Evolutionary conservation across 495 filamentous ascomycete species (phyloP).

Genomic region (Penicilliopsis zonata): DNA sequence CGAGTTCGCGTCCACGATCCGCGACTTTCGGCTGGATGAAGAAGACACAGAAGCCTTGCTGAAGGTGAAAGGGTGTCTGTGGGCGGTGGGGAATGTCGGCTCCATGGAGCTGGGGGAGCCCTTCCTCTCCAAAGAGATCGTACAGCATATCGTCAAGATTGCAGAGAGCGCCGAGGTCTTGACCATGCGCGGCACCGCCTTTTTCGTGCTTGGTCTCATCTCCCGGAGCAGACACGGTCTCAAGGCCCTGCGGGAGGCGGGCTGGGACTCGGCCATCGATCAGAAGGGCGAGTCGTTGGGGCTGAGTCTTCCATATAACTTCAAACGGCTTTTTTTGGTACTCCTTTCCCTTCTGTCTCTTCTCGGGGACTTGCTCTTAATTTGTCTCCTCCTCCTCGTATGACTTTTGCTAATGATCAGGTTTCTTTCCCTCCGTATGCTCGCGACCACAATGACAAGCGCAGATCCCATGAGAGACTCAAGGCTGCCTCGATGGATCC

Average conservation of each 20-base stretch:
- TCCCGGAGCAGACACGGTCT: conserved; percentile 86
- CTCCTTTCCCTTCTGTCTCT: conserved; percentile 19
- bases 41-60: conserved; percentile 80
- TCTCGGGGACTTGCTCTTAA: not conserved
- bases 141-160: conserved; percentile 73
- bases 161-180: conserved; percentile 78
- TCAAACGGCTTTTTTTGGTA: conserved; percentile 66
- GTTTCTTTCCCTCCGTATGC: conserved; percentile 25
- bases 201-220: conserved; percentile 88
- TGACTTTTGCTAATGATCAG: conserved; percentile 8
- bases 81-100: conserved; percentile 96
- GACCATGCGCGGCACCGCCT: conserved; percentile 87
- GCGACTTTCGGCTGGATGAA: conserved; percentile 66
- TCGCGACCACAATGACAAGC: conserved; percentile 20
- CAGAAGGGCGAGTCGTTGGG: conserved; percentile 72
- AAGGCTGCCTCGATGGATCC: conserved; percentile 42
- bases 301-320: conserved; percentile 70
- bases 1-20: conserved; percentile 80
- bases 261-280: conserved; percentile 88
- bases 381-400: conserved; percentile 3
- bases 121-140: conserved; percentile 78
- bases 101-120: conserved; percentile 95
- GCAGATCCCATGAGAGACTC: conserved; percentile 25
- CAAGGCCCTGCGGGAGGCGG: conserved; percentile 71
- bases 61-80: conserved; percentile 93